These are phyloP conservation scores for Blastocrithidia nonstop DNA, from an alignment of 208 protist species.

Conservation along the genomic window DNA sequence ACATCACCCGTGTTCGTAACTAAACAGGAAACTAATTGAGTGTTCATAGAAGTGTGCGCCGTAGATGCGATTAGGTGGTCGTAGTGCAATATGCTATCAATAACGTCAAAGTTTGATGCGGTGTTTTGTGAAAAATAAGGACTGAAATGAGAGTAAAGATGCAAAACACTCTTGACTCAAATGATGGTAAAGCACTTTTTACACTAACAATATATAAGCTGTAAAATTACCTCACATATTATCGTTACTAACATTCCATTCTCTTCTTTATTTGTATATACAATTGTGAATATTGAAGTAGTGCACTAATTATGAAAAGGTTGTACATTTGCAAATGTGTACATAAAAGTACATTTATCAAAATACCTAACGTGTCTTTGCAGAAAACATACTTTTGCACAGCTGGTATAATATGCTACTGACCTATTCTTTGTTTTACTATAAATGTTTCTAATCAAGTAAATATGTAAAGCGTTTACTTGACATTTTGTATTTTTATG, in stretches of 20 bases:
- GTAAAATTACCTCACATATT: neutral
- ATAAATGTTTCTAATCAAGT: too few relatives aligned
- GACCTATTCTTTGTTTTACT: too few relatives aligned
- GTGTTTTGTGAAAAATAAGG: constrained; percentile 52
- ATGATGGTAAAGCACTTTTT: constrained; percentile 19
- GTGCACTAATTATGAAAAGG: neutral
- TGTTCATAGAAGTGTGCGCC: constrained; percentile 38
- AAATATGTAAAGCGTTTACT: too few relatives aligned
- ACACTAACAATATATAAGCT: neutral
- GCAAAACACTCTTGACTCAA: constrained; percentile 16
- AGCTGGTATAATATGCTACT: too few relatives aligned
- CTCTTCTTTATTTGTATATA: neutral
- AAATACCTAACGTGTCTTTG: too few relatives aligned
- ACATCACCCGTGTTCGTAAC: constrained; percentile 30
- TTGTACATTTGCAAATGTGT: neutral
- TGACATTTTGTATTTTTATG: too few relatives aligned
- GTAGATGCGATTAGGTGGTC: constrained; percentile 60
- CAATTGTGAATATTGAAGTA: neutral
- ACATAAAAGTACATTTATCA: neutral
- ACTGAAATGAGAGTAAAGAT: constrained; percentile 15
- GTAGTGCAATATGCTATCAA: constrained; percentile 42
- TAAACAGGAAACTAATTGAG: constrained; percentile 29
- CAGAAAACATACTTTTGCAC: neutral
- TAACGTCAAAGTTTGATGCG: constrained; percentile 48
- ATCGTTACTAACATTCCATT: neutral